Percentiles rank a stretch among this genome's conserved stretches.
Evolutionary conservation across 1,139 yeast species (phyloP).

Genomic region (Candida tunisiensis): DNA sequence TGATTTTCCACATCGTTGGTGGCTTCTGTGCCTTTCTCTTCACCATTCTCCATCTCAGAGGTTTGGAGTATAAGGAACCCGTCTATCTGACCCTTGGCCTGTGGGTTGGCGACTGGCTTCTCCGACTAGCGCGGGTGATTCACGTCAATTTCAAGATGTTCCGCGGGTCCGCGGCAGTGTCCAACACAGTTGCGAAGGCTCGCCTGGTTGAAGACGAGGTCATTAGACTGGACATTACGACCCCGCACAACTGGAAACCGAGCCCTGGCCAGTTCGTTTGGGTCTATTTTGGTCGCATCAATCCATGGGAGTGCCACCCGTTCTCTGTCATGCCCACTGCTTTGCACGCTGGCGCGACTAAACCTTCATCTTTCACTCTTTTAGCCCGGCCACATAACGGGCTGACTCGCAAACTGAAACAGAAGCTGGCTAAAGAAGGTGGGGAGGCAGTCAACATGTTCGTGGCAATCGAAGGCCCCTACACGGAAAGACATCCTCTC

Average conservation of each 20-base stretch:
- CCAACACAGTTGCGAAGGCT: constrained; percentile 26
- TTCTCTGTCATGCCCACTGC: constrained; percentile 34
- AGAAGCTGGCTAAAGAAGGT: constrained; percentile 6
- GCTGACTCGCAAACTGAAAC: constrained; percentile 14
- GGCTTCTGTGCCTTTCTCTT: constrained; percentile 29
- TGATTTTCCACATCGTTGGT: constrained; percentile 26
- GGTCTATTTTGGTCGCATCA: constrained; percentile 30
- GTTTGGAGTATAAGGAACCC: constrained; percentile 30
- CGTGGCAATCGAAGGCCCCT: constrained; percentile 48
- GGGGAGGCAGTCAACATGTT: constrained; percentile 7
- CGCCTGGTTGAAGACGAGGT: constrained; percentile 15
- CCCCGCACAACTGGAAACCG: constrained; percentile 24
- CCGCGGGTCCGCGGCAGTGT: constrained; percentile 10
- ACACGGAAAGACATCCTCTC: constrained; percentile 37
- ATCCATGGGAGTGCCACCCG: constrained; percentile 44
- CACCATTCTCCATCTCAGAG: constrained; percentile 30
- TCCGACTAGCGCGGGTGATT: constrained; percentile 22
- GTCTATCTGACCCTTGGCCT: constrained; percentile 22
- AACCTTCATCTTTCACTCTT: constrained; percentile 22
- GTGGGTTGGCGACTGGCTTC: constrained; percentile 27
- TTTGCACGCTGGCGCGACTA: constrained; percentile 15
- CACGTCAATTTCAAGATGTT: constrained; percentile 23
- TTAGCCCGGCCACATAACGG: constrained; percentile 20
- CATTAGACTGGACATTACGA: constrained; percentile 13
- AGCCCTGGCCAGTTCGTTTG: constrained; percentile 51